Base-by-base conservation (phyloP, 1,284 basidiomycete genomes). In the Ustilago sp. region DNA sequence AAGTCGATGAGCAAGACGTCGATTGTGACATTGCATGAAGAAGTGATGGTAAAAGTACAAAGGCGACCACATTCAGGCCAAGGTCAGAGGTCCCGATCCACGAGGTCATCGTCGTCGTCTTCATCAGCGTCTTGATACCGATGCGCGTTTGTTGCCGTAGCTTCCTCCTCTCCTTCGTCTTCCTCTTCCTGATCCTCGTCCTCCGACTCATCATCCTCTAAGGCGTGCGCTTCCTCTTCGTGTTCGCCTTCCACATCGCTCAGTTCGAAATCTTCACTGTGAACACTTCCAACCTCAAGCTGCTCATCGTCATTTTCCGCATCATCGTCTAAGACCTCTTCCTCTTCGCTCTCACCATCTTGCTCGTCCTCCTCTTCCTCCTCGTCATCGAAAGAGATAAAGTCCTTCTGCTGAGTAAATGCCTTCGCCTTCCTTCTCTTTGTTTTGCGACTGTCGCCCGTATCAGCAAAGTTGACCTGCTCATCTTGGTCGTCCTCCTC, bases 401-500 rank as follows among this genome's bases (percentile, higher is more conserved):
- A 85, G 63, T 85, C 82, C 51, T 68, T 63, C 68, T 85, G 81
- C 47, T 70, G 59, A 3, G 71, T 74, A 58, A 83, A 83, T 4
- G 70, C 74, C 52, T 74, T 70, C 1, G 70, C 68, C 38, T 68
- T 75, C 9, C 68, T 59, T 31, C 66, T 58, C 19, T 71, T 71
- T 0, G 59, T 23, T 7, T 32, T 43, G 2, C 59, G 34, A 23
- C 65, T 59, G 15, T 65, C 64, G 28, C 45, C 31, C 4, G 3
- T 11, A 13, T 67, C 36, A 1, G 60, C 53, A 28, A 76, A 68
- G 13, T 55, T 47, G 12, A 68, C 55, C 13, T 56, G 48, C 12
- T 58, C 76, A 32, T 62, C 71, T 0, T 28, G 23, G 23, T 63
- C 76, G 7, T 68, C 65, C 15, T 39, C 57, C 12, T 41, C 48